A percentile compares a stretch with the other conserved stretches of the same genome.
Evolutionary conservation across 2,329 filamentous ascomycete genomes (phyloP).

Genomic region (Sclerotinia sclerotiorum): DNA sequence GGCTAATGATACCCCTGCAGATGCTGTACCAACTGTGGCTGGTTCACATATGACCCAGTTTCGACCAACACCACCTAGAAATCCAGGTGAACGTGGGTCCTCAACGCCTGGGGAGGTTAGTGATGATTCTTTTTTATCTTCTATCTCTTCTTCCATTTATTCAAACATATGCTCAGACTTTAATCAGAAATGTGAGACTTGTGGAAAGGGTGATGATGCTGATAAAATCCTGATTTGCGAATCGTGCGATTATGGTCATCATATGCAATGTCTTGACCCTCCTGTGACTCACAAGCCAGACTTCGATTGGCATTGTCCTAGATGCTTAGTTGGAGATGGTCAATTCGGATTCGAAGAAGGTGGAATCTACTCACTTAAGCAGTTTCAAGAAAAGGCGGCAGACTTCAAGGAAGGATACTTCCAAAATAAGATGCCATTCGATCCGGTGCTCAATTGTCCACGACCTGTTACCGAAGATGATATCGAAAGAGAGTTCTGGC

Average conservation of each 20-base stretch:
- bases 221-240: slow-evolving; percentile 78
- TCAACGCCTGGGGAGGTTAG: slow-evolving; percentile 53
- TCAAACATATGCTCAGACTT: slow-evolving; percentile 38
- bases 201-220: slow-evolving; percentile 73
- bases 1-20: slow-evolving; percentile 47
- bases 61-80: slow-evolving; percentile 72
- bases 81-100: slow-evolving; percentile 50
- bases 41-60: slow-evolving; percentile 97
- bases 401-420: slow-evolving; percentile 96
- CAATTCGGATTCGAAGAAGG: slow-evolving; percentile 98
- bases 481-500: slow-evolving; percentile 95
- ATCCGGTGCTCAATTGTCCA: slow-evolving; percentile 77
- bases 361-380: slow-evolving; percentile 88
- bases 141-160: slow-evolving; percentile 1
- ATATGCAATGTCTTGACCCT: slow-evolving; percentile 85
- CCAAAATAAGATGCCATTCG: slow-evolving; percentile 82
- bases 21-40: slow-evolving; percentile 77
- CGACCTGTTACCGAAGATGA: slow-evolving; percentile 89
- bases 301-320: slow-evolving; percentile 91
- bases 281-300: slow-evolving; percentile 75
- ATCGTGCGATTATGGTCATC: slow-evolving; percentile 86
- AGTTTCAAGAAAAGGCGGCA: slow-evolving; percentile 94
- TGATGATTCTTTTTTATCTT: slow-evolving; percentile 52
- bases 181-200: slow-evolving; percentile 76
- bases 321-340: slow-evolving; percentile 91